A percentile compares a stretch with the other conserved stretches of the same genome.
Evolutionary conservation across 495 filamentous ascomycete genomes (phyloP).

Genomic region (Penicillium mononematosum): DNA sequence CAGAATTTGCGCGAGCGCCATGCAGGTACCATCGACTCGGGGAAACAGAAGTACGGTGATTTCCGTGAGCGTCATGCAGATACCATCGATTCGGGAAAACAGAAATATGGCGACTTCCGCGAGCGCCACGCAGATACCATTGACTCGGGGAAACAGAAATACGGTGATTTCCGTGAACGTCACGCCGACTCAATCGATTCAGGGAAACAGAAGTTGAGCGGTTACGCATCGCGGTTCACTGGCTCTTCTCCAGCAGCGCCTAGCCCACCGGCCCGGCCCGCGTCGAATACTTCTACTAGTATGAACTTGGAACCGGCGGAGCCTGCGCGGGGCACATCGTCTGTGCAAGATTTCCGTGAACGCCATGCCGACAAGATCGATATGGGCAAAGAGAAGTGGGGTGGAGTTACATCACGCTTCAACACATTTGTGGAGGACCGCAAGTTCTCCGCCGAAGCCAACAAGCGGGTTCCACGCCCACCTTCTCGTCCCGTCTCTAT

Average conservation of each 20-base stretch:
- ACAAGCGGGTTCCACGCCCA: slow-evolving; percentile 33
- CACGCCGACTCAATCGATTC: slow-evolving; percentile 7
- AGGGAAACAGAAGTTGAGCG: slow-evolving; percentile 8
- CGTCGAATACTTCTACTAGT: slow-evolving; percentile 6
- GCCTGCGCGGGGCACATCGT: slow-evolving; percentile 13
- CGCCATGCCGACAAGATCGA: slow-evolving; percentile 69
- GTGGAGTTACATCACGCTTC: slow-evolving; percentile 43
- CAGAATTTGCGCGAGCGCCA: slow-evolving; percentile 72
- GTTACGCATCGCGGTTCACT: slow-evolving; percentile 1
- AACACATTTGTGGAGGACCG: slow-evolving; percentile 38
- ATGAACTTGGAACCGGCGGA: slow-evolving; percentile 14
- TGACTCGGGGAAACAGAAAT: slow-evolving; percentile 5
- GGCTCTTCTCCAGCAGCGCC: slow-evolving; percentile 33
- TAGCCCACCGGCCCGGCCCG: slow-evolving; percentile 6
- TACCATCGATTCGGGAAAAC: slow-evolving; percentile 63
- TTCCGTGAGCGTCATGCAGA: slow-evolving; percentile 63
- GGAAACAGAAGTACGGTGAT: slow-evolving; percentile 58
- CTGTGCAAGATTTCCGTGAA: slow-evolving; percentile 63
- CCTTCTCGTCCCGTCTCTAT: slow-evolving; percentile 20
- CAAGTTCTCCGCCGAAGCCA: slow-evolving; percentile 32
- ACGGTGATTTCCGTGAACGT: slow-evolving; percentile 8
- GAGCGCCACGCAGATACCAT: slow-evolving; percentile 8
- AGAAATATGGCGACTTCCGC: slow-evolving; percentile 59
- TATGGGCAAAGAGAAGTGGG: slow-evolving; percentile 60
- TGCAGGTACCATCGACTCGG: slow-evolving; percentile 66